Evolutionary conservation across 306 rosid genomes (phyloP).

Genomic region (Albizia julibrissin): DNA sequence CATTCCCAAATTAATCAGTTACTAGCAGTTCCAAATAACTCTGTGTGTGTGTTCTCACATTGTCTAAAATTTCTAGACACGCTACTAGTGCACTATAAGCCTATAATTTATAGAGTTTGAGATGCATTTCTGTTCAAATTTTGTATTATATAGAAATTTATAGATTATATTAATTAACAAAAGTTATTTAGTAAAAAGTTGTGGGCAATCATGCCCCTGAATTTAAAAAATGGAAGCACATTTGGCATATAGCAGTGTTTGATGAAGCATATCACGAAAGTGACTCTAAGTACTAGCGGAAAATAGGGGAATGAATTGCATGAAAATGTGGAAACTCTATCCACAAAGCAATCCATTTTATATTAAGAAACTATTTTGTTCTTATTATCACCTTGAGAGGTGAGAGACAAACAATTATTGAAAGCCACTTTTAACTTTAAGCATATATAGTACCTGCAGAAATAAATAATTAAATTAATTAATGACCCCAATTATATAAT

Average conservation of each 20-base stretch:
- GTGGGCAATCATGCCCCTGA: neutral
- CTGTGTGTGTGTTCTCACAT: too few species aligned
- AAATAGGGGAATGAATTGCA: neutral
- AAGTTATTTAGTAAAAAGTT: neutral
- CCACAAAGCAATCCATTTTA: neutral
- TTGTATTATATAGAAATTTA: too few species aligned
- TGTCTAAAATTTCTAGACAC: too few species aligned
- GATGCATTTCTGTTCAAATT: too few species aligned
- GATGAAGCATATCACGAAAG: slow-evolving; percentile 26
- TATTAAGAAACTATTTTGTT: neutral
- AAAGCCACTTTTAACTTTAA: neutral
- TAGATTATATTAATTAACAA: too few species aligned
- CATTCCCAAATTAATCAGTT: too few species aligned
- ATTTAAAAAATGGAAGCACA: slow-evolving; percentile 7
- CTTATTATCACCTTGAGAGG: neutral
- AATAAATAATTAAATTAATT: neutral
- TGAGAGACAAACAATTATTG: slow-evolving; percentile 9
- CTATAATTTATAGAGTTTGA: too few species aligned
- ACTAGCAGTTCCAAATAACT: too few species aligned
- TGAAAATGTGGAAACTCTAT: neutral
- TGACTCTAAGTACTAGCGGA: slow-evolving; percentile 17
- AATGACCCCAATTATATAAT: neutral
- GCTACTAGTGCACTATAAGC: too few species aligned
- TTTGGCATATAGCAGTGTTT: slow-evolving; percentile 21
- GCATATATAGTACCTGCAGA: slow-evolving; percentile 14